Base-by-base conservation (phyloP, 2,329 filamentous ascomycete genomes). In the Exophiala phaeomuriformis region DNA sequence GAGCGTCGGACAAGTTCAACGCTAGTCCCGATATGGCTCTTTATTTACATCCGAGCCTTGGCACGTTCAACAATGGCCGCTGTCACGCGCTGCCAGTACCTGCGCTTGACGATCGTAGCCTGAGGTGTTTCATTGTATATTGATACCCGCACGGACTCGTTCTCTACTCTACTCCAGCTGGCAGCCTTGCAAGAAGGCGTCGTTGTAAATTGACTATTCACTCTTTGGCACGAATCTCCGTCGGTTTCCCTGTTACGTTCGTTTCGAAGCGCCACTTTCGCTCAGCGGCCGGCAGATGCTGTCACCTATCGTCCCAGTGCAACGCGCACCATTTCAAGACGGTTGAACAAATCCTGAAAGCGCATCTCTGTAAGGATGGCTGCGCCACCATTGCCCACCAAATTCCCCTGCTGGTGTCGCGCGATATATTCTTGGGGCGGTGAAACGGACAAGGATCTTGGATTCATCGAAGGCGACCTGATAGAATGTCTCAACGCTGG, bases 401-500 rank as follows among this genome's bases (percentile, higher is more conserved):
- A 82, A 65, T 95, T 95, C 68, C 90, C 90, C 53, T 95, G 89
- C 72, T 94, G 89, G 88, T 90, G 86, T 68, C 82, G 88, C 71
- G 90, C 90, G 37, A 81, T 94, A 41, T 95, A 95, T 70, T 95
- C 89, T 12, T 95, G 88, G 87, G 88, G 89, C 70, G 90, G 90
- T 75, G 90, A 95, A 84, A 91, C 86, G 28, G 95, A 95, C 75
- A 84, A 86, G 69, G 93, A 98, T 68, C 79, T 98, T 53, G 93
- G 93, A 10, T 98, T 98, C 71, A 86, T 98, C 63, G 93, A 98
- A 71, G 93, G 93, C 60, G 93, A 98, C 71, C 73, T 98, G 62
- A 98, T 98, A 69, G 93, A 98, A 80, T 96, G 91, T 67, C 78
- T 98, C 49, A 98, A 98, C 69, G 93, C 93, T 19, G 93, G 93